Evolutionary conservation across 768 basidiomycete genomes (phyloP), one percentile per base, ranked within the genome.

Genomic region (Boletus insuetus): DNA sequence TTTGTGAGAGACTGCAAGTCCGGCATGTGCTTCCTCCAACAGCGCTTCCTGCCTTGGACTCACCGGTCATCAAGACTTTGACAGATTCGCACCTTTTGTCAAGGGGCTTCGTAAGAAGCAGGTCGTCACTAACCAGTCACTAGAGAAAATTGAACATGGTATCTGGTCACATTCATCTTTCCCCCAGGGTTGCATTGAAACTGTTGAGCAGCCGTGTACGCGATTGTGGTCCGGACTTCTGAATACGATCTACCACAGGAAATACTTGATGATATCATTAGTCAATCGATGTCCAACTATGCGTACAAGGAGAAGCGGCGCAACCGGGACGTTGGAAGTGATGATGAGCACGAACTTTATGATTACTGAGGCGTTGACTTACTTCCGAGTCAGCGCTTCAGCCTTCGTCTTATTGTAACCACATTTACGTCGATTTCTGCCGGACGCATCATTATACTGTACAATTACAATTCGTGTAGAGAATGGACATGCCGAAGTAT

Each of bases 111-210:
- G 78, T 51, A 95, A 91, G 76, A 99, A 99, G 73, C 94, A 97
- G 66, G 69, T 74, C 3, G 90, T 96, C 17, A 96, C 94, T 1
- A 73, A 79, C 3, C 85, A 90, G 62, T 96, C 93, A n/a, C 77
- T 99, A 9, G 83, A 86, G 65, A 99, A 98, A 73, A 95, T 98
- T 48, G 96, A 99, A 79, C 83, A 87, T 64, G 93, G 95, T 96
- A 59, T 43, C 35, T 37, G 12, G 12, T 2, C 56, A 20, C 40
- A 16, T 51, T 54, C 26, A n/a, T 51, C 29, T 38, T 46, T n/a
- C 34, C 22, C 29, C 22, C 46, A 6, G 19, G 14, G 39, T 44
- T 20, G 38, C 17, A 22, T 54, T 64, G 37, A 62, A 51, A 46
- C 49, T 13, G 40, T 49, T 22, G 11, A 44, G 9, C 57, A 91